Evolutionary conservation across 306 rosid genomes (phyloP), one percentile per base, ranked within the genome.

Genomic region (Psophocarpus tetragonolobus): DNA sequence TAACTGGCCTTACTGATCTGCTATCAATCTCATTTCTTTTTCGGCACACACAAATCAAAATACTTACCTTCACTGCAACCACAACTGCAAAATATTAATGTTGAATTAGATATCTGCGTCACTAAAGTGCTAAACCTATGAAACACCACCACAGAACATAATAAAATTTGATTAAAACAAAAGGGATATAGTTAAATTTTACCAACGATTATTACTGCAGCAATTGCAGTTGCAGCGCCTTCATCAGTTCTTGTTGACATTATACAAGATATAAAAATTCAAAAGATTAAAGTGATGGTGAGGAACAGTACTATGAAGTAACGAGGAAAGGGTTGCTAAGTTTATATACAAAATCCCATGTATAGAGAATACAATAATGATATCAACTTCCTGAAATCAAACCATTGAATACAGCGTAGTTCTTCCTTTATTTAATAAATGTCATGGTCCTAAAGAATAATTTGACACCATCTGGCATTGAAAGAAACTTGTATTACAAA

Each of bases 71-170:
- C 32, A 41, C 79, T 3, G 7, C n/a, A 23, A 82, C 3, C 8
- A 65, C 10, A 8, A 29, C 86, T 81, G 83, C 84, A 85, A 73
- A 39, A 44, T 20, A 32, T 41, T 38, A 60, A 7, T n/a, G 9
- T 4, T 62, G 5, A 30, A 6, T 68, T 12, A 73, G 33, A 77
- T 73, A 65, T 18, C 18, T 14, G n/a, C n/a, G n/a, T n/a, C n/a
- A n/a, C n/a, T n/a, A n/a, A n/a, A 14, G 33, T 67, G 53, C 8
- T 4, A 21, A 57, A 15, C 2, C 20, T 39, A 68, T 14, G 8
- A 18, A 61, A 53, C 54, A 15, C 4, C 6, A 24, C 17, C 5
- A 21, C 2, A 26, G 11, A 53, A 57, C n/a, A 36, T 1, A 30
- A 29, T 23, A 23, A 6, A 57, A 14, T 60, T 27, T 11, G 9